phyloP scores from a whole-genome alignment of 192 early-diverging fungal species.

The Umbelopsis sp. region DNA sequence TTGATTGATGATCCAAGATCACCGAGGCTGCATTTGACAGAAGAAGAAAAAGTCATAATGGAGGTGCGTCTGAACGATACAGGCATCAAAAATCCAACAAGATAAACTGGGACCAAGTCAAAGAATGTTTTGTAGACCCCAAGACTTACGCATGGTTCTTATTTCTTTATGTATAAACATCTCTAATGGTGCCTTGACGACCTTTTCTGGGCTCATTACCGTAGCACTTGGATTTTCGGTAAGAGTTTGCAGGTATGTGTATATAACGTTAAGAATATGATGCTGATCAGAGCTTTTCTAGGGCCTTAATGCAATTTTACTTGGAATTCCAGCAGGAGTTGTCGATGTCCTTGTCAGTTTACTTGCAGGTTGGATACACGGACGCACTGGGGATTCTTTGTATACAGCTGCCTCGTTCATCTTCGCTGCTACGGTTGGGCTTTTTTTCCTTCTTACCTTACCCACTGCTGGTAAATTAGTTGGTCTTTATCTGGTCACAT shows the following conservation, averaged over 20 bases:
- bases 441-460: conserved; percentile 23
- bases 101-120: conserved; percentile 21
- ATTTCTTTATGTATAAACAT: conserved; percentile 22
- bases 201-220: conserved; percentile 21
- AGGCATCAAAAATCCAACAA: conserved; percentile 7
- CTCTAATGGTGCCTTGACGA: conserved; percentile 14
- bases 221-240: conserved; percentile 21
- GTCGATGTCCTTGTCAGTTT: conserved; percentile 10
- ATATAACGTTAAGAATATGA: too few relatives aligned
- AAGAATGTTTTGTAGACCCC: conserved; percentile 19
- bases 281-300: background rate
- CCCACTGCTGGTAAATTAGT: background rate
- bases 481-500: conserved; percentile 12
- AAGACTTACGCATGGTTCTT: conserved; percentile 17
- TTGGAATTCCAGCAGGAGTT: conserved; percentile 24
- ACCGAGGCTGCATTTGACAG: conserved; percentile 1
- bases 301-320: conserved; percentile 24
- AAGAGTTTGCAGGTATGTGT: background rate
- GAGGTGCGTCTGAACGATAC: conserved; percentile 23
- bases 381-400: conserved; percentile 21
- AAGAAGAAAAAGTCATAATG: conserved; percentile 20
- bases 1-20: conserved; percentile 31
- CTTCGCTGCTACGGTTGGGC: conserved; percentile 5
- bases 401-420: conserved; percentile 13
- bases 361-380: conserved; percentile 20